Base-by-base conservation (phyloP, 1,139 yeast species). In the Meyerozyma smithsonii region DNA sequence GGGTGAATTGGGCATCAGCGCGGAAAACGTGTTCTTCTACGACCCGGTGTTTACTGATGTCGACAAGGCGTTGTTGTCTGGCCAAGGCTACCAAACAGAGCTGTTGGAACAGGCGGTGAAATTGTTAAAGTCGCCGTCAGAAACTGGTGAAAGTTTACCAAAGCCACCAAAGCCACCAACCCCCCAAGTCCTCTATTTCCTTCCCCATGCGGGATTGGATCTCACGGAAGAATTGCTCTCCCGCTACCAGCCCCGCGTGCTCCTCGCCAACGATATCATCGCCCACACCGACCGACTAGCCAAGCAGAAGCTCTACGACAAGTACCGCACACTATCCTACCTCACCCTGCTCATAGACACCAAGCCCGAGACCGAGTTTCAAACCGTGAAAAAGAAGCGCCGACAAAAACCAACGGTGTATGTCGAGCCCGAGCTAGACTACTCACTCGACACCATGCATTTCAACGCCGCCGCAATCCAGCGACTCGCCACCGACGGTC, bases 161-260 rank as follows among this genome's bases (percentile, higher is more conserved):
- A 28, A 23, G 12, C 10, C 10, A 23, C 25, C 4, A 5, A 23
- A 6, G 4, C 12, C 25, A 26, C 12, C 15, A 12, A 4, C 30
- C 12, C 7, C 34, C 19, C 43, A 53, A 1, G 60, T 66, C 0
- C 55, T 83, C 2, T 79, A 65, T 48, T 85, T 77, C 51, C 66
- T 85, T 41, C 94, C 94, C 0, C 95, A 86, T 59, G 90, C 90
- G 0, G 87, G 89, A 0, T 59, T 83, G 32, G 67, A 63, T 5
- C 59, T 85, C 10, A 78, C 85, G 1, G 76, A 80, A 35, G 33
- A 43, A 1, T 49, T 81, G 1, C 46, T 82, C 4, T 56, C 36
- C 1, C 30, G 28, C 0, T 46, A 60, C 5, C 39, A 53, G 15
- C 81, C 81, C 1, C 24, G 16, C 2, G 55, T 58, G 25, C 47